phyloP scores from a whole-genome alignment of 2,329 filamentous ascomycete species.

The Corynespora cassiicola region DNA sequence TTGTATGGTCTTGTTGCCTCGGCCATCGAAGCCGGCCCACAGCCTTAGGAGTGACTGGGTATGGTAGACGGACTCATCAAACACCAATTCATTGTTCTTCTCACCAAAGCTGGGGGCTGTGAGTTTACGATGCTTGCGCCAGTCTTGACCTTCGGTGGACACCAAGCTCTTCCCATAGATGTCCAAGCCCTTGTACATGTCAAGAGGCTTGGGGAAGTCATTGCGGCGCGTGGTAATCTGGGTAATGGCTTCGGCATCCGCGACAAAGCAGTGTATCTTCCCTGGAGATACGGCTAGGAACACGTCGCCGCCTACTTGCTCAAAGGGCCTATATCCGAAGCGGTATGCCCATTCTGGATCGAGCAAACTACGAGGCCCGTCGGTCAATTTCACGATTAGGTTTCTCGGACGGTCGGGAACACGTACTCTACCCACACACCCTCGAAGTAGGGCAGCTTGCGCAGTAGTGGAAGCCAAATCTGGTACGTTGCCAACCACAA shows the following conservation, averaged over 20 bases:
- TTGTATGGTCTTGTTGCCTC: slow-evolving; percentile 54
- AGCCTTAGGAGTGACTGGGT: slow-evolving; percentile 49
- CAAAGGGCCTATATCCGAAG: slow-evolving; percentile 64
- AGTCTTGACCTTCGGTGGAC: slow-evolving; percentile 71
- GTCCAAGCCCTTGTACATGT: slow-evolving; percentile 65
- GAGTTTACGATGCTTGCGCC: slow-evolving; percentile 76
- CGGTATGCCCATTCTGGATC: slow-evolving; percentile 67
- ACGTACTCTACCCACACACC: slow-evolving; percentile 67
- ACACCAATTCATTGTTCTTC: slow-evolving; percentile 73
- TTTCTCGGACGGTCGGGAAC: slow-evolving; percentile 2
- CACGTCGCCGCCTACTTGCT: slow-evolving; percentile 63
- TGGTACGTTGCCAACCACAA: slow-evolving; percentile 63
- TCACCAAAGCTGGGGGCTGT: slow-evolving; percentile 78
- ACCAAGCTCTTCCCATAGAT: slow-evolving; percentile 77
- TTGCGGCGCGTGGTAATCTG: slow-evolving; percentile 72
- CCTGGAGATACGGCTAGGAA: slow-evolving; percentile 70
- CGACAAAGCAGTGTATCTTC: slow-evolving; percentile 61
- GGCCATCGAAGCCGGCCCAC: slow-evolving; percentile 35
- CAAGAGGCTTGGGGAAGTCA: slow-evolving; percentile 73
- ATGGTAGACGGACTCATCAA: slow-evolving; percentile 68
- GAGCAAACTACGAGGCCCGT: slow-evolving; percentile 53
- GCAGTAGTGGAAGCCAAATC: slow-evolving; percentile 64
- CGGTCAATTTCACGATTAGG: slow-evolving; percentile 13
- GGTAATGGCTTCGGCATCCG: slow-evolving; percentile 69
- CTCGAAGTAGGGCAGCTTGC: slow-evolving; percentile 63